phyloP scores from a whole-genome alignment of 1,139 yeast genomes.

The Yamadazyma pseudoaaseri region DNA sequence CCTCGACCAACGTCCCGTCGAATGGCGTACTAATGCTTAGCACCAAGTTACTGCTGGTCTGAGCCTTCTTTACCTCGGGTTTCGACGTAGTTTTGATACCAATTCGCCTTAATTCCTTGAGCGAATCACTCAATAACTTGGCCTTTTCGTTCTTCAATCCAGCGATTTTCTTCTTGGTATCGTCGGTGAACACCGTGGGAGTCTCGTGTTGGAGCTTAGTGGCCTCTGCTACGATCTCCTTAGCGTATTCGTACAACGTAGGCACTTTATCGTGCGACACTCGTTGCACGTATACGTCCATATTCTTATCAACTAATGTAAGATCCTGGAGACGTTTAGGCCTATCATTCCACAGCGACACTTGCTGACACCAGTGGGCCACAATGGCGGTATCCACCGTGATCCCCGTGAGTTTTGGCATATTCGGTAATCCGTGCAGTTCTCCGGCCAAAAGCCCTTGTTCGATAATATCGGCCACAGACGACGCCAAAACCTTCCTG shows the following conservation, averaged over 20 bases:
- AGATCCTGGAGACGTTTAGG: slow-evolving; percentile 56
- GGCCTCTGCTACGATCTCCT: slow-evolving; percentile 55
- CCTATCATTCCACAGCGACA: slow-evolving; percentile 52
- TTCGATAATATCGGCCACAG: slow-evolving; percentile 59
- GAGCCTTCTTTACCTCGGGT: slow-evolving; percentile 60
- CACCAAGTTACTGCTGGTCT: slow-evolving; percentile 61
- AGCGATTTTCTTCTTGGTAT: slow-evolving; percentile 69
- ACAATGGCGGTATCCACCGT: slow-evolving; percentile 10
- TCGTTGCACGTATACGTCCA: slow-evolving; percentile 47
- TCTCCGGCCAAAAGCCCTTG: slow-evolving; percentile 45
- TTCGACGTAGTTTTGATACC: slow-evolving; percentile 72
- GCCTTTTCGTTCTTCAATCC: slow-evolving; percentile 78
- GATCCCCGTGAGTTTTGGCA: slow-evolving; percentile 16
- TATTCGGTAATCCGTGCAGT: background rate
- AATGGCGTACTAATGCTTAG: slow-evolving; percentile 56
- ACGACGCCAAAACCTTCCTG: slow-evolving; percentile 57
- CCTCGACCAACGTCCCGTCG: slow-evolving; percentile 32
- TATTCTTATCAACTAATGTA: slow-evolving; percentile 50
- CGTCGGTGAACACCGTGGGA: slow-evolving; percentile 68
- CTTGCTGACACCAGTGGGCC: slow-evolving; percentile 17
- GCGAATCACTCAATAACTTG: slow-evolving; percentile 70
- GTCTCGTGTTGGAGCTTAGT: slow-evolving; percentile 71
- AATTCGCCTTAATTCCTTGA: slow-evolving; percentile 69
- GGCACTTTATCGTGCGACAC: slow-evolving; percentile 36
- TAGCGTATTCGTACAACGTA: slow-evolving; percentile 51